phyloP scores from a whole-genome alignment of 1,284 basidiomycete species.

The Ceratobasidium sp. region DNA sequence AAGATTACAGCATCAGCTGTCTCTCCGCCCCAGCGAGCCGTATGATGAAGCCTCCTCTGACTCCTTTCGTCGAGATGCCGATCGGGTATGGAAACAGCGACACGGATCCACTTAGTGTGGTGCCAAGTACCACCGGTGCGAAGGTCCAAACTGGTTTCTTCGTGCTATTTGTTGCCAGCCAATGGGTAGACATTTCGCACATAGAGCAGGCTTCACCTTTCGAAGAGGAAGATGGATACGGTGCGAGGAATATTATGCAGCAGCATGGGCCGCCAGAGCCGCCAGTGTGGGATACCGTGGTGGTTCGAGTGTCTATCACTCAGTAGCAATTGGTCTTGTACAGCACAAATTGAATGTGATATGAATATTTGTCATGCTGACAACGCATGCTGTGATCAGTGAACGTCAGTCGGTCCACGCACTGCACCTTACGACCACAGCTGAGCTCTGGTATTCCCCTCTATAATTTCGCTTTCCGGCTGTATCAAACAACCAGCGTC shows the following conservation, averaged over 20 bases:
- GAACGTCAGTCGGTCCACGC: slow-evolving; percentile 5
- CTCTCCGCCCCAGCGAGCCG: slow-evolving; percentile 13
- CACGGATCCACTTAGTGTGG: slow-evolving; percentile 9
- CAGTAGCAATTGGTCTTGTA: neutral
- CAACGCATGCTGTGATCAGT: neutral
- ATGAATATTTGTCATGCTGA: neutral
- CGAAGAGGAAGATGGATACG: neutral
- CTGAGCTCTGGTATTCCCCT: slow-evolving; percentile 35
- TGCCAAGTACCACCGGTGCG: neutral
- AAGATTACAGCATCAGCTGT: slow-evolving; percentile 35
- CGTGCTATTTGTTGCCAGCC: slow-evolving; percentile 27
- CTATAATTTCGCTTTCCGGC: neutral
- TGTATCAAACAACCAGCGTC: neutral
- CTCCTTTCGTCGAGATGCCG: neutral
- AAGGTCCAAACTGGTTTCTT: slow-evolving; percentile 17
- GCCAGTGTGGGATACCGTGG: slow-evolving; percentile 18
- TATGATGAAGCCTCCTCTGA: slow-evolving; percentile 4
- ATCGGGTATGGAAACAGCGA: slow-evolving; percentile 27
- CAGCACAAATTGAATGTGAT: neutral
- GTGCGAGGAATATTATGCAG: neutral
- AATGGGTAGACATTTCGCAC: slow-evolving; percentile 34
- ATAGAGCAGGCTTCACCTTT: slow-evolving; percentile 36
- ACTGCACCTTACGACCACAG: slow-evolving; percentile 40
- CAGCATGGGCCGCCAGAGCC: neutral
- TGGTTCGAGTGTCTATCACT: slow-evolving; percentile 3